phyloP scores from a whole-genome alignment of 306 rosid genomes.

The Luffa acutangula region DNA sequence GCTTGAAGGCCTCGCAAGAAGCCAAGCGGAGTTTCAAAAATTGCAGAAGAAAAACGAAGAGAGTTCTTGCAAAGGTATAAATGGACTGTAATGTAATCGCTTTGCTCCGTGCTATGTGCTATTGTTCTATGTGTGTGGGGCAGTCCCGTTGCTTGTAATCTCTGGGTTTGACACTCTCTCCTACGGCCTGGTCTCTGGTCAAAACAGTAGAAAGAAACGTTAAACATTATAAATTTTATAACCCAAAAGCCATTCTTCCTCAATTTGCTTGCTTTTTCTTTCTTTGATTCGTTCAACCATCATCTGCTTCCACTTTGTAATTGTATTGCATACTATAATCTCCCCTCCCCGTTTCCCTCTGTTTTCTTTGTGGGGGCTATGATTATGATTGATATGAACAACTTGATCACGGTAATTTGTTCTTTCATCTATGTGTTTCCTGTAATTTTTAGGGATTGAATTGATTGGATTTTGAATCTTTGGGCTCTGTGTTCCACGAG shows the following conservation, averaged over 20 bases:
- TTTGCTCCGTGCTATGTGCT: not conserved
- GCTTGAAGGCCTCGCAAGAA: too few species aligned
- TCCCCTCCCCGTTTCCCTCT: not conserved
- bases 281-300: not conserved
- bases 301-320: not conserved
- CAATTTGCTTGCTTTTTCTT: not conserved
- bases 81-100: not conserved
- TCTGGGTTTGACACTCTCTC: not conserved
- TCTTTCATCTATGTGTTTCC: not conserved
- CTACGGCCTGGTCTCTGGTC: not conserved
- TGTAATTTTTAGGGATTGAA: slow-evolving; percentile 1
- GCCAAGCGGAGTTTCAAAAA: too few species aligned
- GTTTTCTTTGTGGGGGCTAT: not conserved
- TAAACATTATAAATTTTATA: not conserved
- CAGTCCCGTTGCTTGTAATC: not conserved
- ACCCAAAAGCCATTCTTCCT: not conserved
- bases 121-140: too few species aligned
- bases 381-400: slow-evolving; percentile 56
- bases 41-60: not conserved
- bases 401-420: slow-evolving; percentile 63
- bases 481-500: not conserved
- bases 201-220: not conserved
- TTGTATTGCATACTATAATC: not conserved
- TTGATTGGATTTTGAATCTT: not conserved
- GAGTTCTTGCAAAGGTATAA: not conserved